Base-by-base conservation (phyloP, 1,284 basidiomycete species). In the Sanghuangporus weigelae region DNA sequence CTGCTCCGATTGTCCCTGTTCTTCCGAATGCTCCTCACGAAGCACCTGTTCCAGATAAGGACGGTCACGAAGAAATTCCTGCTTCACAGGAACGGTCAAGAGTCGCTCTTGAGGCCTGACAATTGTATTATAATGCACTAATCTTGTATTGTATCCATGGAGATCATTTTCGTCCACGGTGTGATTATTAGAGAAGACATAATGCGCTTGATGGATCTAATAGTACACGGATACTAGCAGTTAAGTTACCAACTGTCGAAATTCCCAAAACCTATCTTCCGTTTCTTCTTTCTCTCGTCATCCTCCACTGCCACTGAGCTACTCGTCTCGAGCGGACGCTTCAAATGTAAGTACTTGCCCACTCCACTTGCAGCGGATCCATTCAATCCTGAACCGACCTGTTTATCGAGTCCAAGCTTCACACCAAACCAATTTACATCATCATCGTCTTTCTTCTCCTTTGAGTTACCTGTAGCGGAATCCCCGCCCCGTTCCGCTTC, bases 351-450 rank as follows among this genome's bases (percentile, higher is more conserved):
- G 71, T 92, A 92, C 71, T 89, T 92, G 0, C 90, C 84, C 4
- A 85, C 74, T 7, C 81, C 78, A 51, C 71, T 74, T 8, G 73
- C 70, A 40, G 19, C 16, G 7, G 49, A 39, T 38, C 49, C 49
- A 23, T 39, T 72, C 14, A 62, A 54, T 2, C 50, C 53, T 10
- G 71, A 70, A 31, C 72, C 69, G 4, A 71, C 72, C 4, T 73
- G 64, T 62, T 72, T 71, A 35, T 76, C 77, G 35, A 78, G 66
- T 3, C 89, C 86, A 5, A 92, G 81, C 72, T 89, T 91, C 49
- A 85, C 83, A n/a, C 90, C 90, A 73, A 93, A 93, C 91, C 90
- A 93, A 69, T 91, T 93, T 46, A 87, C 79, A 62, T 88, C 81
- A 67, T 93, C 90, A 53, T 76, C 76, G 3, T 76, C 73, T 66